Base-by-base conservation (phyloP, 805 yeast genomes). In the Nakazawaea wickerhamii region DNA sequence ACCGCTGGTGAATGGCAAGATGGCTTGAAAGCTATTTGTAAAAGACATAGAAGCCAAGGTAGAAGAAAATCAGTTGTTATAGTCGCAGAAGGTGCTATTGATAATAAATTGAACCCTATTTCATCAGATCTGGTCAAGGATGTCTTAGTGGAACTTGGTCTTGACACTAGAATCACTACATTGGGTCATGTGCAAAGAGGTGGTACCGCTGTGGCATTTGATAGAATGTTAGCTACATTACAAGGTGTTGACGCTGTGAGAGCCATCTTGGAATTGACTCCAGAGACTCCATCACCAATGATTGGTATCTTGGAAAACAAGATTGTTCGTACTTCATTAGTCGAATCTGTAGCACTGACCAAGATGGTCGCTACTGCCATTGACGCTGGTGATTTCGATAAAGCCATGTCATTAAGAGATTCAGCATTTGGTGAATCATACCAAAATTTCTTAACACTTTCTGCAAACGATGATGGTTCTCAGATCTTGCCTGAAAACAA, bases 181-280 rank as follows among this genome's bases (percentile, higher is more conserved):
- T 71, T 93, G 54, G 99, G 99, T 43, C 99, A 93, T 62, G 97
- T 93, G 42, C 99, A 93, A 71, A 79, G 99, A 67, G 99, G 99
- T 68, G 99, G 99, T 64, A 78, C 95, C 36, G 97, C 99, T 19
- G 96, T 90, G 43, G 97, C 98, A 2, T 87, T 75, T 55, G 99
- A 93, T 63, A 78, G 99, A 59, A 64, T 84, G 58, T 66, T 93
- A 54, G 96, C 97, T 30, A 91, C 99, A 14, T 63, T 91, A 52
- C 99, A 93, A 70, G 99, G 98, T 64, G 96, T 91, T 32, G 98
- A 89, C 55, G 98, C 99, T 7, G 95, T 93, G 17, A 81, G 84
- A 47, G 98, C 98, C 2, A 91, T 93, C 15, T 70, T 93, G 53
- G 89, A 84, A 41, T 70, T 84, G 43, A 87, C 95, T 8, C 96